These are phyloP conservation scores for Russula earlei DNA, from an alignment of 768 basidiomycete genomes.

Conservation along the genomic window DNA sequence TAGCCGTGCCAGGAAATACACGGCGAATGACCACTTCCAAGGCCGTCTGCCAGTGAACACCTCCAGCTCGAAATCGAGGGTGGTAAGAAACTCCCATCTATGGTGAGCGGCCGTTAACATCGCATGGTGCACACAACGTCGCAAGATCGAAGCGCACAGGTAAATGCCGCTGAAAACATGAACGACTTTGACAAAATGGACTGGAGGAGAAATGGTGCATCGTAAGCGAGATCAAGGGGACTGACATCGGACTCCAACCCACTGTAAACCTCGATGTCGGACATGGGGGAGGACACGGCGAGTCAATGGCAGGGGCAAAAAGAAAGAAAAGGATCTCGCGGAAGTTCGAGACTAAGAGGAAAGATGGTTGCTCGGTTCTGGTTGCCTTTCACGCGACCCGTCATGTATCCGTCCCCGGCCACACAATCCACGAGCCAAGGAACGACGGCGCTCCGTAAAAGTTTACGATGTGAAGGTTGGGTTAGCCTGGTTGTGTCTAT, in stretches of 20 bases:
- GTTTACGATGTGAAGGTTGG: too few species aligned
- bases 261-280: slow-evolving; percentile 7
- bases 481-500: too few species aligned
- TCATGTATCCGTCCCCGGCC: not conserved
- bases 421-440: not conserved
- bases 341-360: slow-evolving; percentile 11
- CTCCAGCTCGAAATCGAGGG: slow-evolving; percentile 16
- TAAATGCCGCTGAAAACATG: slow-evolving; percentile 16
- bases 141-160: slow-evolving; percentile 8
- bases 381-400: not conserved
- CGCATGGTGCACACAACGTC: not conserved
- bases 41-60: slow-evolving; percentile 17
- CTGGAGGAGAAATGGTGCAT: not conserved
- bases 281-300: not conserved
- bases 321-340: not conserved
- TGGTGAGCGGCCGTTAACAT: not conserved
- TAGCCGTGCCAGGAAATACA: slow-evolving; percentile 8
- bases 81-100: slow-evolving; percentile 19
- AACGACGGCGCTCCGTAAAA: not conserved
- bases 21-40: slow-evolving; percentile 18
- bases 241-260: not conserved
- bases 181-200: slow-evolving; percentile 8
- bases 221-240: not conserved
- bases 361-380: not conserved
- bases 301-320: not conserved